Conservation (phyloP, 139 green algal genomes). For the Medakamo hakoo region DNA sequence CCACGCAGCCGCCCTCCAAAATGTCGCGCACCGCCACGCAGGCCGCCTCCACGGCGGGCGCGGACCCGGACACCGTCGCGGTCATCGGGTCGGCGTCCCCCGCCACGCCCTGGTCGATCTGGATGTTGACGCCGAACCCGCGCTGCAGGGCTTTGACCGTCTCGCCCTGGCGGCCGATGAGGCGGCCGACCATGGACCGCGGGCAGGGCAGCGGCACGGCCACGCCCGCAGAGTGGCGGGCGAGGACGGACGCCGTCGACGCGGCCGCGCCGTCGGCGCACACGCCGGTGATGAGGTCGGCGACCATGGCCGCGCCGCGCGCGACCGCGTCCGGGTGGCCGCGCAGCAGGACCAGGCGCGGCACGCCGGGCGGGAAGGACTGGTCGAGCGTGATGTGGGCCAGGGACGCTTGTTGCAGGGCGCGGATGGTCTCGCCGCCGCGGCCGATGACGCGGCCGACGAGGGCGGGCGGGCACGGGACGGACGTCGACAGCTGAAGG, state of each 20-base stretch:
- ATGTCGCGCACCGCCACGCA: not conserved
- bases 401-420: conserved; percentile 66
- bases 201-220: conserved; percentile 19
- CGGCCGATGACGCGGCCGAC: conserved; percentile 90
- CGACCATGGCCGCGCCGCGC: conserved; percentile 52
- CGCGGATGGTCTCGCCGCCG: conserved; percentile 91
- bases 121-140: conserved; percentile 14
- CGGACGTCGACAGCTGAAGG: conserved; percentile 23
- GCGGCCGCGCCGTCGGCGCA: conserved; percentile 5
- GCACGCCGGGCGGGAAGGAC: conserved; percentile 33
- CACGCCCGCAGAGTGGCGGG: conserved; percentile 17
- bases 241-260: not conserved
- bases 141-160: conserved; percentile 83
- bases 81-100: not conserved
- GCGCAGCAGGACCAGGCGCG: conserved; percentile 50
- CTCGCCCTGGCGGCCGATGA: conserved; percentile 87
- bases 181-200: conserved; percentile 66
- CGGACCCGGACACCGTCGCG: not conserved
- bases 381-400: conserved; percentile 28
- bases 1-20: not conserved
- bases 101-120: conserved; percentile 24
- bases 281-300: conserved; percentile 71
- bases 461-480: conserved; percentile 61
- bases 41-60: not conserved
- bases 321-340: conserved; percentile 42